Evolutionary conservation across 2,329 filamentous ascomycete species (phyloP), one percentile per base, ranked within the genome.

Genomic region (Xylaria sp.): DNA sequence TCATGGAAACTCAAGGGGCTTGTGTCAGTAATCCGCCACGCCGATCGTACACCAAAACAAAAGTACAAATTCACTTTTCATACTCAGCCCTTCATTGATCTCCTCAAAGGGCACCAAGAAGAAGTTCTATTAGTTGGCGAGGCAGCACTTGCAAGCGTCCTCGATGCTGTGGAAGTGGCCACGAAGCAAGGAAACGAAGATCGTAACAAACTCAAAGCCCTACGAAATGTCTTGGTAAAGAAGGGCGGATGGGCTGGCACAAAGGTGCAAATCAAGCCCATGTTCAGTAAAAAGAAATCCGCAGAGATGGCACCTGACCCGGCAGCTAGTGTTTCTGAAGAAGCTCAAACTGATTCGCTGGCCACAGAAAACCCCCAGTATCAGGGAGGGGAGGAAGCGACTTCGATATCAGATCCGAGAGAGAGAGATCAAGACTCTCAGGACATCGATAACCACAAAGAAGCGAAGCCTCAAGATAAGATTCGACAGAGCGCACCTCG

Each of bases 1-100:
- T 92, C 95, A 11, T 99, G 95, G 95, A 98, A 97, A 76, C 82
- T 99, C 55, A 99, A 99, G 78, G 95, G 95, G 12, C 94, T 99
- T 79, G 94, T 99, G 0, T 94, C 94, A 1, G 95, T 99, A 15
- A 93, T 99, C 68, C 88, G 95, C 28, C 95, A 99, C 77, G 96
- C 96, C 2, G 95, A 99, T 78, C 90, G 95, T 60, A 99, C 95
- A 1, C 95, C 95, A 2, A 99, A 99, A 79, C 95, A 99, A 73
- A 99, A 99, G 76, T 97, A 97, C 83, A 99, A 99, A 76, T 99
- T 98, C 72, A 99, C 95, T 0, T 98, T 99, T 71, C 95, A 99
- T 74, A 96, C 93, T 0, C 92, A 94, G 66, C 95, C 95, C 0
- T 99, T 99, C 73, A 94, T 99, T 66, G 92, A 96, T 67, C 83